Evolutionary conservation across 2,329 filamentous ascomycete species (phyloP), one percentile per base, ranked within the genome.

Genomic region (Diaporthe velutina): DNA sequence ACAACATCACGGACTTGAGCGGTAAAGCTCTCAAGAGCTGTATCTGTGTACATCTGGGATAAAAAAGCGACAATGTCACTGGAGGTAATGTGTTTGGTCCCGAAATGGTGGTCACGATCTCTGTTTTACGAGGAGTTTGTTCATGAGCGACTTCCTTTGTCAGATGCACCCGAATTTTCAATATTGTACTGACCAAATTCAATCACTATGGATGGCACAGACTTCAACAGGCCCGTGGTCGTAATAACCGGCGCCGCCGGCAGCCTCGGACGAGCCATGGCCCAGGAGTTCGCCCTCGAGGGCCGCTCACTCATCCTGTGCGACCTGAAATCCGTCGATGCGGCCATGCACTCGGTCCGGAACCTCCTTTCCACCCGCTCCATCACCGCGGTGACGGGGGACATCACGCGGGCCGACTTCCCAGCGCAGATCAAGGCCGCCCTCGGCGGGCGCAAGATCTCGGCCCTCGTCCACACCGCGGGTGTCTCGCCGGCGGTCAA

Each of bases 281-380:
- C 71, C 19, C 38, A 42, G 6, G 71, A 73, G 15, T 73, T 73
- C 28, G 71, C 71, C 13, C 60, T 66, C 28, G 58, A 73, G 42
- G 71, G 71, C 22, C 71, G 58, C 1, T 61, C 60, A 1, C 35
- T 73, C 13, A 50, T 73, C 38, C 58, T 73, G 7, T 64, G 61
- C 71, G 71, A 73, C 58, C 61, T 66, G n/a, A 40, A 35, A 17
- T 55, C 71, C 28, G 71, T 67, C 48, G 71, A 73, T 25, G 64
- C 64, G 4, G 64, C 64, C 6, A 52, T 67, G 64, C 64, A 67
- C 33, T 67, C 64, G 2, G 64, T 67, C 30, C 30, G 64, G 22
- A 67, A 67, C 64, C 64, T 67, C 30, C 33, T 67, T 7, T 67
- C 64, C 30, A 50, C 64, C 13, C 64, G 64, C 38, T 66, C 71